Base-by-base conservation (phyloP, 163 green algal genomes). In the Scenedesmus sp. region DNA sequence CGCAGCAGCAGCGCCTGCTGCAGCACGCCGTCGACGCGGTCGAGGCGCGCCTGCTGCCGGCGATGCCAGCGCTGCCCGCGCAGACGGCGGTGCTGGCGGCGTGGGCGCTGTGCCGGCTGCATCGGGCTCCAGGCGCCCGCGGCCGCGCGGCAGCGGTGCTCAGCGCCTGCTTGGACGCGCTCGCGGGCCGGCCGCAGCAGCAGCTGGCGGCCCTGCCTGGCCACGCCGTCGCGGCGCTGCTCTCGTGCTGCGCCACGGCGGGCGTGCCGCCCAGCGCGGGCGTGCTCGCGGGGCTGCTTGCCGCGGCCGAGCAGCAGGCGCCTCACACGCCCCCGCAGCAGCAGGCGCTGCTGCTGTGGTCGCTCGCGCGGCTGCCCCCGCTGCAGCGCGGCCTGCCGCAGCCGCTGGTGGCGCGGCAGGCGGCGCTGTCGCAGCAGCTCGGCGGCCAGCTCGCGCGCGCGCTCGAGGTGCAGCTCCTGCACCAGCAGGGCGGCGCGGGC, bases 281-380 rank as follows among this genome's bases (percentile, higher is more conserved):
- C 17, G 28, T 75, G 65, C 45, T 75, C 47, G 47, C 48, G 66
- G 29, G 18, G 66, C 50, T 64, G 66, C 66, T 75, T 29, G 33
- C 31, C 22, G 50, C 50, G 42, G 66, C 66, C 28, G 50, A 48
- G 66, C 66, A 63, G 50, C 50, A 29, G 2, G 2, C 63, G 0
- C 31, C 33, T 3, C 45, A 64, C 31, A 48, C 62, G 66, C 28
- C 15, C 24, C 18, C 20, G 4, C 4, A 26, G 18, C 28, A 75
- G 66, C 66, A 51, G 50, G 17, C 42, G 33, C 29, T 42, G 48
- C 48, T 75, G 28, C 66, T 75, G 31, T 14, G 13, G 29, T 20
- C 66, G 20, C 29, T 63, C 18, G 48, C 66, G 48, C 36, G n/a
- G n/a, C n/a, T n/a, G n/a, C n/a, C n/a, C n/a, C n/a, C n/a, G n/a